Evolutionary conservation across 192 early-diverging fungal species (phyloP).

Genomic region (Linderina pennispora): DNA sequence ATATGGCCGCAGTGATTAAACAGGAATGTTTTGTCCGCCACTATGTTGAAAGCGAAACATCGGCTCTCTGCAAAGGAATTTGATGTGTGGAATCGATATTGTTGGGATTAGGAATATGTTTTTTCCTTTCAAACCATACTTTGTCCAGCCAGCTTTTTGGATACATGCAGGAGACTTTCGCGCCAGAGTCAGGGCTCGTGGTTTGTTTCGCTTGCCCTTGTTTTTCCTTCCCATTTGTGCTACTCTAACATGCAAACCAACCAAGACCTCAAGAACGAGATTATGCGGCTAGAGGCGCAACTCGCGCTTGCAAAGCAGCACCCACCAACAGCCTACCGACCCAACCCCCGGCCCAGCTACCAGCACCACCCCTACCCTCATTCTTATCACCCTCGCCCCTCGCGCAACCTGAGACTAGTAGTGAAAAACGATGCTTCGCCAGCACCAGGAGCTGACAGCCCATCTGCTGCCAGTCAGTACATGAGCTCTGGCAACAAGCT

Average conservation of each 20-base stretch:
- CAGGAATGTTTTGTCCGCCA: too few relatives aligned
- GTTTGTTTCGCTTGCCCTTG: background rate
- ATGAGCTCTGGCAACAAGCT: slow-evolving; percentile 31
- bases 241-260: slow-evolving; percentile 12
- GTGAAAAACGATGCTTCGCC: slow-evolving; percentile 6
- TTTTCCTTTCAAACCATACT: too few relatives aligned
- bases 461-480: slow-evolving; percentile 5
- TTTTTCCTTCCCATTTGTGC: background rate
- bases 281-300: slow-evolving; percentile 15
- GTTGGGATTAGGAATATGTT: too few relatives aligned
- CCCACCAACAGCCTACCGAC: background rate
- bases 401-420: slow-evolving; percentile 39
- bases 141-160: too few relatives aligned
- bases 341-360: background rate
- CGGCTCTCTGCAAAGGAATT: too few relatives aligned
- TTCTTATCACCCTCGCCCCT: slow-evolving; percentile 3
- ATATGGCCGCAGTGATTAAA: too few relatives aligned
- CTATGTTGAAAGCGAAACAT: too few relatives aligned
- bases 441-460: background rate
- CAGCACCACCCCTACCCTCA: slow-evolving; percentile 23
- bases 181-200: too few relatives aligned
- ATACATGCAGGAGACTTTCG: too few relatives aligned
- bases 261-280: slow-evolving; percentile 26
- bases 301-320: slow-evolving; percentile 3
- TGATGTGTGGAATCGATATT: too few relatives aligned